A percentile compares a stretch with the other conserved stretches of the same genome.
These are phyloP conservation scores for Emericellopsis atlantica DNA, from an alignment of 2,329 filamentous ascomycete genomes.

Conservation along the genomic window DNA sequence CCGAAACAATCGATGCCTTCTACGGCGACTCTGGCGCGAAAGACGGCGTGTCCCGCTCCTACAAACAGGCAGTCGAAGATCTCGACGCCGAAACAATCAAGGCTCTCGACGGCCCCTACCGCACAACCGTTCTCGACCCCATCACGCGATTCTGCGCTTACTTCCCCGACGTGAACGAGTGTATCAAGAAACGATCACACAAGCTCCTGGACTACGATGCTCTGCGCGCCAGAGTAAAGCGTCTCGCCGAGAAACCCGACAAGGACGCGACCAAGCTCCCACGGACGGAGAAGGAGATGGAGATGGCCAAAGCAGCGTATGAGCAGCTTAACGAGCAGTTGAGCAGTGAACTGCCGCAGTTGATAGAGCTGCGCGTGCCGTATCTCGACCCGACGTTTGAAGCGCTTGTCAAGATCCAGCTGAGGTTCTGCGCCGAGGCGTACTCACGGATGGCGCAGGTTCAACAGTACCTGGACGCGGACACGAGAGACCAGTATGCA, in stretches of 20 bases:
- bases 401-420: constrained; percentile 94
- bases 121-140: constrained; percentile 86
- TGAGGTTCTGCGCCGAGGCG: constrained; percentile 94
- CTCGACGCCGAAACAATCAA: constrained; percentile 98
- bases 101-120: constrained; percentile 89
- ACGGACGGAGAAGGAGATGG: constrained; percentile 88
- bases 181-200: constrained; percentile 97
- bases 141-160: constrained; percentile 95
- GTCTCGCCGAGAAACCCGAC: constrained; percentile 93
- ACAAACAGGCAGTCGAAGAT: constrained; percentile 97
- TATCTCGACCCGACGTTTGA: constrained; percentile 97
- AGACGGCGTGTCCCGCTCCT: constrained; percentile 90
- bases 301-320: constrained; percentile 86
- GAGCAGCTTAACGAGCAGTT: constrained; percentile 96
- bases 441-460: constrained; percentile 98
- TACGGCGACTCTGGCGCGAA: constrained; percentile 92
- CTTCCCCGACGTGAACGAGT: constrained; percentile 98
- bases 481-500: constrained; percentile 92
- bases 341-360: constrained; percentile 80
- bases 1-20: constrained; percentile 97
- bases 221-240: constrained; percentile 91
- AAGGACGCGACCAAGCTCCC: constrained; percentile 96
- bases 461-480: constrained; percentile 92
- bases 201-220: constrained; percentile 98
- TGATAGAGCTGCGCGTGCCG: constrained; percentile 92